Percentiles rank a stretch among this genome's conserved stretches.
Conservation (phyloP, 2,329 filamentous ascomycete genomes). For the Penicillium crustosum region DNA sequence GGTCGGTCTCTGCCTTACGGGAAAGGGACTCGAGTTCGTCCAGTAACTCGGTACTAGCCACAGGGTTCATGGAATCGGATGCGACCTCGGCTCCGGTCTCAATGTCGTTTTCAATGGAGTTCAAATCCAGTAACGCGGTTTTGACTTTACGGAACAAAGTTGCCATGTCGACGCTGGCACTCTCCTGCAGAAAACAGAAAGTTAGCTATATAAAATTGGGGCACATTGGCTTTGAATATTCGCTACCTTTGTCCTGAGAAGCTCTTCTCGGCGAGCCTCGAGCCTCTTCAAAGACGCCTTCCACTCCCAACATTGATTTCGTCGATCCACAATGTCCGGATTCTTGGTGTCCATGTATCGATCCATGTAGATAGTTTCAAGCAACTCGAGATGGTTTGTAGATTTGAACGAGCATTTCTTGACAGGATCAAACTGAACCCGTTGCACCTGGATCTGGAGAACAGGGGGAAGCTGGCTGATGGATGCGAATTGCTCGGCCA, state of each 20-base stretch:
- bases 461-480: constrained; percentile 79
- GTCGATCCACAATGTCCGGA: constrained; percentile 61
- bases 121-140: constrained; percentile 47
- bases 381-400: constrained; percentile 73
- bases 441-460: constrained; percentile 84
- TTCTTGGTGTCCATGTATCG: constrained; percentile 71
- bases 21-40: constrained; percentile 48
- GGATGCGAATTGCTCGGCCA: constrained; percentile 65
- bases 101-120: constrained; percentile 36
- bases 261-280: constrained; percentile 47
- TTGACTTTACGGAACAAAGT: constrained; percentile 37
- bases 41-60: constrained; percentile 45
- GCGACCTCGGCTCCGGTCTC: constrained; percentile 19
- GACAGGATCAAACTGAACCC: constrained; percentile 69
- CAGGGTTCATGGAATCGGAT: constrained; percentile 39
- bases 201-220: constrained; percentile 5
- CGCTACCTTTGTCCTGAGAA: constrained; percentile 40
- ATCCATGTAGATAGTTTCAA: constrained; percentile 80
- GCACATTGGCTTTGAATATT: background rate
- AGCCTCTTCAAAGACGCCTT: constrained; percentile 63
- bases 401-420: constrained; percentile 67
- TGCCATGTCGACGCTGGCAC: constrained; percentile 32
- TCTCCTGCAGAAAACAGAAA: constrained; percentile 11
- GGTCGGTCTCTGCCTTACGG: constrained; percentile 46
- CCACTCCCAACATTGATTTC: constrained; percentile 72